Conservation (phyloP, 768 basidiomycete species). For the Suillus paluster region DNA sequence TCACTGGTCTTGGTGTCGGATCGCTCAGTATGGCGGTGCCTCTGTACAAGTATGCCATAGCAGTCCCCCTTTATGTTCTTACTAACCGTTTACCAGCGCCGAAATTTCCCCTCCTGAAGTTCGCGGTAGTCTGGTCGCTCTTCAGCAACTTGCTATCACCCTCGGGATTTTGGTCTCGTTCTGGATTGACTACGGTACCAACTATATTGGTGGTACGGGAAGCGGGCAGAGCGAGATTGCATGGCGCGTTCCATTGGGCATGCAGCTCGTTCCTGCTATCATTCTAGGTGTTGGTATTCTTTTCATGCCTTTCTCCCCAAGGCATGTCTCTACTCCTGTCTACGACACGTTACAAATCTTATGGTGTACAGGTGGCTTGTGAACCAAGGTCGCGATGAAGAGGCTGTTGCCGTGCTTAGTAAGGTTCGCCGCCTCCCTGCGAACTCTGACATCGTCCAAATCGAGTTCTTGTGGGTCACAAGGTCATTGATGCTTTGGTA, state of each 20-base stretch:
- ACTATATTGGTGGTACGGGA: constrained; percentile 72
- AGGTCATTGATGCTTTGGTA: neutral
- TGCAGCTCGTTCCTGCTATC: constrained; percentile 76
- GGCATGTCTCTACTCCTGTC: constrained; percentile 40
- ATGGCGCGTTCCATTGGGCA: constrained; percentile 75
- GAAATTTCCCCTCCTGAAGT: constrained; percentile 81
- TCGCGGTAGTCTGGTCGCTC: constrained; percentile 77
- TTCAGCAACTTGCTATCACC: constrained; percentile 83
- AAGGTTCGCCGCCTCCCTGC: constrained; percentile 57
- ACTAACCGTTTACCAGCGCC: constrained; percentile 29
- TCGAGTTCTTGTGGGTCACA: constrained; percentile 69
- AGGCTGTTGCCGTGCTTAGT: constrained; percentile 68
- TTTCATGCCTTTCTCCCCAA: constrained; percentile 82
- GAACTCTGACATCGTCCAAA: constrained; percentile 68
- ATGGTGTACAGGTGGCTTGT: constrained; percentile 64
- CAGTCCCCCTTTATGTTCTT: neutral
- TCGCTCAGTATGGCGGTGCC: constrained; percentile 85
- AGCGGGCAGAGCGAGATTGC: constrained; percentile 63
- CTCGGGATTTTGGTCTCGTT: constrained; percentile 74
- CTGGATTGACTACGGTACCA: constrained; percentile 58
- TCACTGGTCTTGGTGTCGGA: constrained; percentile 83
- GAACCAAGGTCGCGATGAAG: constrained; percentile 75
- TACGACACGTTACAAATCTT: neutral
- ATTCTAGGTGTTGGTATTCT: constrained; percentile 71
- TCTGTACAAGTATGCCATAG: constrained; percentile 57